These are phyloP conservation scores for Zopfia rhizophila DNA, from an alignment of 2,329 filamentous ascomycete genomes.

Conservation along the genomic window DNA sequence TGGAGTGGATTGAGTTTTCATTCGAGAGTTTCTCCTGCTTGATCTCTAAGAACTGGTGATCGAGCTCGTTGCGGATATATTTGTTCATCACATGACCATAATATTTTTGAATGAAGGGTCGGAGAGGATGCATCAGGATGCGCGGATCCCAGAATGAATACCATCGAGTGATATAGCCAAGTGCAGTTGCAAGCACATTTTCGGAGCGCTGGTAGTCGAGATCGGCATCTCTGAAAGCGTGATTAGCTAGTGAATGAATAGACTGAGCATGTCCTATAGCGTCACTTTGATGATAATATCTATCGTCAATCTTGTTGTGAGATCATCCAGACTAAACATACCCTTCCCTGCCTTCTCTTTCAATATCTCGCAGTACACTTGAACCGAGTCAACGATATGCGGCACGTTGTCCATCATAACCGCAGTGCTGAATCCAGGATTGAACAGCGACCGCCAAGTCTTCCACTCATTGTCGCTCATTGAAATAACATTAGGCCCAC, in stretches of 20 bases:
- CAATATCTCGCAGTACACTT: conserved; percentile 9
- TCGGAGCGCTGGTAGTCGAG: conserved; percentile 12
- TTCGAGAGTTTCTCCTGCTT: neutral
- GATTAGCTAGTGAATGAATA: neutral
- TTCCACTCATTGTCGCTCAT: conserved; percentile 32
- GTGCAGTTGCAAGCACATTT: conserved; percentile 8
- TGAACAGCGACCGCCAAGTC: conserved; percentile 28
- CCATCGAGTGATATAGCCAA: conserved; percentile 9
- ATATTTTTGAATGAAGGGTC: conserved; percentile 30
- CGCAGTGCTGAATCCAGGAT: conserved; percentile 23
- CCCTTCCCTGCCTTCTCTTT: neutral
- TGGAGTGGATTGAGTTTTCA: too few species aligned
- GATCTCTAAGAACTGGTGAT: conserved; percentile 19
- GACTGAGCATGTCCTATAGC: conserved; percentile 5
- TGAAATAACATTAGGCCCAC: conserved; percentile 21
- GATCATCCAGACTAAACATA: conserved; percentile 13
- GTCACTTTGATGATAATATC: conserved; percentile 17
- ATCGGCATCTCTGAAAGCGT: conserved; percentile 10
- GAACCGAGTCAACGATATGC: conserved; percentile 9
- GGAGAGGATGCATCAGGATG: conserved; percentile 11
- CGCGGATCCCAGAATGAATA: conserved; percentile 16
- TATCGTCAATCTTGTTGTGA: conserved; percentile 14
- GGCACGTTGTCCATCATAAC: conserved; percentile 8
- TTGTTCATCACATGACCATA: conserved; percentile 36
- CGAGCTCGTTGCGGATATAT: conserved; percentile 22